A percentile compares a stretch with the other conserved stretches of the same genome.
phyloP scores from a whole-genome alignment of 2,329 filamentous ascomycete species.

The Aschersonia sp. region DNA sequence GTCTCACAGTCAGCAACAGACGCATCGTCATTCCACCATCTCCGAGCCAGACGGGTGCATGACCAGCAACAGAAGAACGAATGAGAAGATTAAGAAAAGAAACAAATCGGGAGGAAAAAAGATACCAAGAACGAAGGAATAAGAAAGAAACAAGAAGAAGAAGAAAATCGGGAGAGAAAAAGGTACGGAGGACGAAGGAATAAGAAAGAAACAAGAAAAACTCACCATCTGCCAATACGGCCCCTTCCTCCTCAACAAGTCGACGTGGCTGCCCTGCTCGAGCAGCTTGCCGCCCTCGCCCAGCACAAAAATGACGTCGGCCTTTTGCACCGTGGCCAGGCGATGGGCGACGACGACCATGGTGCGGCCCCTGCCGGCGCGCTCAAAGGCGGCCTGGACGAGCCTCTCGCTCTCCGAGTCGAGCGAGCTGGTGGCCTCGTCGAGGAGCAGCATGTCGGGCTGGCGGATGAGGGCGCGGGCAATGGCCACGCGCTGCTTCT shows the following conservation, averaged over 20 bases:
- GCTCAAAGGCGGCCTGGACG: slow-evolving; percentile 55
- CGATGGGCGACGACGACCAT: slow-evolving; percentile 68
- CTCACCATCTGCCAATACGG: slow-evolving; percentile 45
- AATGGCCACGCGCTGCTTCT: slow-evolving; percentile 57
- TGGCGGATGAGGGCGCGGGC: slow-evolving; percentile 52
- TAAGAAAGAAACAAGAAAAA: slow-evolving; percentile 3
- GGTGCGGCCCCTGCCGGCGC: slow-evolving; percentile 42
- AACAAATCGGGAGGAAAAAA: too few species aligned
- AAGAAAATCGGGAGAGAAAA: too few species aligned
- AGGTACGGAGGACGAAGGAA: too few species aligned
- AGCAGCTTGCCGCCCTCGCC: slow-evolving; percentile 45
- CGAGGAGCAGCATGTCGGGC: slow-evolving; percentile 53
- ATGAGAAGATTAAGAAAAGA: too few species aligned
- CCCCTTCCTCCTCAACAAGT: slow-evolving; percentile 34
- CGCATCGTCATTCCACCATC: background rate
- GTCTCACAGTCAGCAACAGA: background rate
- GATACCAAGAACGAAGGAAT: too few species aligned
- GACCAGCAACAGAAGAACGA: too few species aligned
- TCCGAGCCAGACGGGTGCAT: too few species aligned
- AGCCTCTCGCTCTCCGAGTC: slow-evolving; percentile 48
- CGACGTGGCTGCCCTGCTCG: slow-evolving; percentile 37
- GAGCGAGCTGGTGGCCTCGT: slow-evolving; percentile 59
- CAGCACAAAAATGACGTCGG: slow-evolving; percentile 68
- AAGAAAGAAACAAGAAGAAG: too few species aligned
- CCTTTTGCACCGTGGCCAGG: slow-evolving; percentile 63